Percentiles rank a stretch among this genome's conserved stretches.
phyloP scores from a whole-genome alignment of 805 yeast genomes.

The Alloascoidea africana region DNA sequence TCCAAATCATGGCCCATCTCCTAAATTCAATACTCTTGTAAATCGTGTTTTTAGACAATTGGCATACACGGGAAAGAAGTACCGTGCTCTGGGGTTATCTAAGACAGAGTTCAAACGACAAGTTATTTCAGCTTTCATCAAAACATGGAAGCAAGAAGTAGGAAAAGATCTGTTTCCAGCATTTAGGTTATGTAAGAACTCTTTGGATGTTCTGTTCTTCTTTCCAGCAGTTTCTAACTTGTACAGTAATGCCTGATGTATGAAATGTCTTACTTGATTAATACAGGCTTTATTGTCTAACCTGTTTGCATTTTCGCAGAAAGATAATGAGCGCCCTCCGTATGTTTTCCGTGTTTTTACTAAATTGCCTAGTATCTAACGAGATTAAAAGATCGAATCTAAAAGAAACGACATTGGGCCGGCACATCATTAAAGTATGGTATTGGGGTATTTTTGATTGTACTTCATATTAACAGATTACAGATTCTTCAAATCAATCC shows the following conservation, averaged over 20 bases:
- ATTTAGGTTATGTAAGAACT: slow-evolving; percentile 27
- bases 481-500: slow-evolving; percentile 43
- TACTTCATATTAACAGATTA: too few relatives aligned
- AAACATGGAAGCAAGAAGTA: slow-evolving; percentile 34
- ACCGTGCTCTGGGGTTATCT: slow-evolving; percentile 9
- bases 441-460: slow-evolving; percentile 8
- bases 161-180: slow-evolving; percentile 59
- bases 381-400: slow-evolving; percentile 38
- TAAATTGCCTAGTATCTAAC: slow-evolving; percentile 36
- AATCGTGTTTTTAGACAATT: slow-evolving; percentile 26
- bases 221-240: not conserved
- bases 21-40: slow-evolving; percentile 25
- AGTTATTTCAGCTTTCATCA: slow-evolving; percentile 25
- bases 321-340: slow-evolving; percentile 6
- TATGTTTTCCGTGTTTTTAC: not conserved
- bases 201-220: not conserved
- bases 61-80: slow-evolving; percentile 15
- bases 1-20: slow-evolving; percentile 23
- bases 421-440: slow-evolving; percentile 20
- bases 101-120: slow-evolving; percentile 12
- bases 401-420: slow-evolving; percentile 47
- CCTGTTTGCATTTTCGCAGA: slow-evolving; percentile 4
- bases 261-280: slow-evolving; percentile 2
- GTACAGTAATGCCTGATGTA: slow-evolving; percentile 10
- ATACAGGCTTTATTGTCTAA: slow-evolving; percentile 2